Base-by-base conservation (phyloP, 202 grass and related monocot species). In the Digitaria exilis region DNA sequence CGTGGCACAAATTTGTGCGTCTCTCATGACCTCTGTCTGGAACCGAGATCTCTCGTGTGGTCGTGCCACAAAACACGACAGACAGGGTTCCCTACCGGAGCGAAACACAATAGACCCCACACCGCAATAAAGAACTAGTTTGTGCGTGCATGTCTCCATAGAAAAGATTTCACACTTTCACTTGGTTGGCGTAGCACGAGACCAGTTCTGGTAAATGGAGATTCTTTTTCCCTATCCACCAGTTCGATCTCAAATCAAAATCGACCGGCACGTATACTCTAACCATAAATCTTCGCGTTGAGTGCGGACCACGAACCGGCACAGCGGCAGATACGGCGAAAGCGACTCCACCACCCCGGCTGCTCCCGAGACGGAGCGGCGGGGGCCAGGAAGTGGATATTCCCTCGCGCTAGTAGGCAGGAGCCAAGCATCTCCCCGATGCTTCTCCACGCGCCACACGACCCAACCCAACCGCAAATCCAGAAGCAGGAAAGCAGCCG, bases 381-480 rank as follows among this genome's bases (percentile, higher is more conserved):
- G 69, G 31, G n/a, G n/a, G n/a, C n/a, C n/a, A n/a, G n/a, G 16
- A n/a, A 42, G 2, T 3, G 83, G 56, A 85, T 85, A 79, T 79
- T 79, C 83, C 44, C 5, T 54, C 31, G 62, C 31, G 46, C 30
- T 31, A 19, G 2, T 3, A 2, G 8, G 22, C 78, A 7, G 32
- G 62, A 15, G n/a, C 14, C 69, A 0, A 49, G 43, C 68, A 71
- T 35, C 69, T 61, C 54, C n/a, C 19, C 42, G 79, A 82, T 60
- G 37, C 55, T 71, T 60, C 65, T 24, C 41, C 26, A 45, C 41
- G 34, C 32, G 50, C n/a, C 39, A 43, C 15, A 19, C 55, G 73
- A 31, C 70, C 46, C 17, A 11, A 55, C n/a, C 55, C n/a, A 14
- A 2, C 8, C 22, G n/a, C 55, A 0, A 11, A 13, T 49, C 76